Evolutionary conservation across 139 green algal genomes (phyloP).

Genomic region (Chlorella sp.): DNA sequence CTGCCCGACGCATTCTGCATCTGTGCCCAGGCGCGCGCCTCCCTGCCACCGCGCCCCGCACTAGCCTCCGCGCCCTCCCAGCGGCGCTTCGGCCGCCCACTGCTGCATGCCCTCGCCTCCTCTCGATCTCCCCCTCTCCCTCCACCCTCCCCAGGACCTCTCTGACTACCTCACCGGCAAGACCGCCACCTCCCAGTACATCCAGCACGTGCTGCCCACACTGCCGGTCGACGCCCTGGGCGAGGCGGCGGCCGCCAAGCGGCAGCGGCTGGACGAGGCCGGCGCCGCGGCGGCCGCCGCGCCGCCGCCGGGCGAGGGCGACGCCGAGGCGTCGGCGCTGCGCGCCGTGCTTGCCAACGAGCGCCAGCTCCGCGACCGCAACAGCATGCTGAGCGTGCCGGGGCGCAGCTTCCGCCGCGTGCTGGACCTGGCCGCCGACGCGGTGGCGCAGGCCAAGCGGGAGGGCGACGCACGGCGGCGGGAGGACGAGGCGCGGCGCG

Average conservation of each 20-base stretch:
- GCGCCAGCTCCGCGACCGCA: slow-evolving; percentile 54
- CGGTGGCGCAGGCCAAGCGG: slow-evolving; percentile 15
- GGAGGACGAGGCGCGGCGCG: not conserved
- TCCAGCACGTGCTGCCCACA: slow-evolving; percentile 19
- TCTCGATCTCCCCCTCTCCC: not conserved
- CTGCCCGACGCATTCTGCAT: too few relatives aligned
- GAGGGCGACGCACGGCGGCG: slow-evolving; percentile 16
- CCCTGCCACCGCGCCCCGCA: too few relatives aligned
- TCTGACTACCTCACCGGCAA: slow-evolving; percentile 35
- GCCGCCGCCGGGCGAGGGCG: not conserved
- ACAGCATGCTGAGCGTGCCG: slow-evolving; percentile 57
- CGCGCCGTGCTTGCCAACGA: slow-evolving; percentile 16
- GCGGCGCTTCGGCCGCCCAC: not conserved
- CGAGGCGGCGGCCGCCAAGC: not conserved
- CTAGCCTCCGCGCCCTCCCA: not conserved
- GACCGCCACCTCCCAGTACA: slow-evolving; percentile 28
- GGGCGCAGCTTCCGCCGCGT: slow-evolving; percentile 39
- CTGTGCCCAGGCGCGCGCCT: too few relatives aligned
- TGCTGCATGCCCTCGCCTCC: not conserved
- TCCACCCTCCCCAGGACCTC: slow-evolving; percentile 22
- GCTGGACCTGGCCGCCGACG: too few relatives aligned
- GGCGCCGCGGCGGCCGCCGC: not conserved
- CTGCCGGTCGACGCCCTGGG: not conserved
- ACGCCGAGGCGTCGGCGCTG: slow-evolving; percentile 16
- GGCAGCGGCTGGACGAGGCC: not conserved